phyloP scores from a whole-genome alignment of 257 asterid species.

The Solanum raphanifolium region DNA sequence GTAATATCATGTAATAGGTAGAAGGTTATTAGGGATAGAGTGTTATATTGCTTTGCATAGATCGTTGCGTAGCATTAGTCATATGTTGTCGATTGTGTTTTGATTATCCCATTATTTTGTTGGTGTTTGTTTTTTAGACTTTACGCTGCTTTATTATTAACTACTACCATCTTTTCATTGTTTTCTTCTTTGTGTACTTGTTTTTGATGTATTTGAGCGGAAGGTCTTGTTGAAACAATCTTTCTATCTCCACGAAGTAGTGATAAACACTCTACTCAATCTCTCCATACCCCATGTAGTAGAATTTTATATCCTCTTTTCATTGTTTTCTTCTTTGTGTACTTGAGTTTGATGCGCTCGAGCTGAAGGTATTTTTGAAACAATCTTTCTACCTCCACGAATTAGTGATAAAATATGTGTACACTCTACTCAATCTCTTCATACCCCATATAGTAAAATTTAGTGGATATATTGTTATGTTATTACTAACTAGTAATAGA shows the following conservation, averaged over 20 bases:
- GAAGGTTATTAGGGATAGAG: no score
- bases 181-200: neutral
- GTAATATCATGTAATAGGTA: neutral
- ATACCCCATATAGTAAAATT: no score
- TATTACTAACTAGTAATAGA: no score
- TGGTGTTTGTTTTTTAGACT: no score
- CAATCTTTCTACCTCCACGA: rapidly evolving
- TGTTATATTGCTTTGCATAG: neutral
- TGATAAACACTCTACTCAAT: neutral
- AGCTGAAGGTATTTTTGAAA: no score
- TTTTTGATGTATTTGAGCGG: neutral
- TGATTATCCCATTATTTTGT: no score
- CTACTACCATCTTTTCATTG: no score
- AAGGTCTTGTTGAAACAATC: rapidly evolving
- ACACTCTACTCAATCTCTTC: no score
- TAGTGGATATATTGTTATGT: no score
- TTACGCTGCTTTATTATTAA: no score
- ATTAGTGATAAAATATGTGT: no score
- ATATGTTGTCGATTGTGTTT: no score
- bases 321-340: neutral
- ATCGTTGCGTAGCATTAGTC: neutral
- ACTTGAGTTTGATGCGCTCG: neutral
- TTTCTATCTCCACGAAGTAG: neutral
- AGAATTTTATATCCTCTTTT: neutral
- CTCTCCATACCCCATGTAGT: neutral